Evolutionary conservation across 208 protist species (phyloP).

Genomic region (Crithidia expoeki): DNA sequence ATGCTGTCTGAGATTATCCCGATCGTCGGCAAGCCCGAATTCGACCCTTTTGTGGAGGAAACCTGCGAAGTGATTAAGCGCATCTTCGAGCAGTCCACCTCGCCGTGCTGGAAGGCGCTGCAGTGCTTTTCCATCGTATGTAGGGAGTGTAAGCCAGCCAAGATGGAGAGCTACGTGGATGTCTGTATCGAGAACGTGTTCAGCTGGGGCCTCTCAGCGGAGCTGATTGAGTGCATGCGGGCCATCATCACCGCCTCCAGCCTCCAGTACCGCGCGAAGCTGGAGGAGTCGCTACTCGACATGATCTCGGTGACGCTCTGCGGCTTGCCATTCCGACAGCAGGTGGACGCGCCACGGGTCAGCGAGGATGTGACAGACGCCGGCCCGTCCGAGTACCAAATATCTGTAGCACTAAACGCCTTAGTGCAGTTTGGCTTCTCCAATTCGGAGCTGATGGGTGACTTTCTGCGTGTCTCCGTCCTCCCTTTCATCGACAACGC

Average conservation of each 20-base stretch:
- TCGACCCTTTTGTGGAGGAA: slow-evolving; percentile 67
- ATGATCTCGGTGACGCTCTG: slow-evolving; percentile 91
- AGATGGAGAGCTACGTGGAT: slow-evolving; percentile 80
- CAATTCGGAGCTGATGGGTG: slow-evolving; percentile 87
- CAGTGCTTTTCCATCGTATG: slow-evolving; percentile 74
- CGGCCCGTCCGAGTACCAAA: slow-evolving; percentile 68
- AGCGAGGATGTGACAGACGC: slow-evolving; percentile 22
- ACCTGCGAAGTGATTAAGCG: slow-evolving; percentile 54
- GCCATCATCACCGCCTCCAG: slow-evolving; percentile 74
- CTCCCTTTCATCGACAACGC: slow-evolving; percentile 83
- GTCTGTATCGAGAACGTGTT: slow-evolving; percentile 80
- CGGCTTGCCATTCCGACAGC: slow-evolving; percentile 82
- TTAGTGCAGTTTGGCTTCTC: slow-evolving; percentile 89
- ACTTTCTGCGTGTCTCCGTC: slow-evolving; percentile 89
- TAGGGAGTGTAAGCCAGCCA: slow-evolving; percentile 49
- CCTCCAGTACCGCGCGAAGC: slow-evolving; percentile 57
- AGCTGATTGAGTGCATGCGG: slow-evolving; percentile 84
- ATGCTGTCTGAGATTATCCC: slow-evolving; percentile 83
- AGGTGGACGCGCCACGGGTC: slow-evolving; percentile 33
- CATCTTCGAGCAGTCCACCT: slow-evolving; percentile 56
- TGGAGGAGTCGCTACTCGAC: slow-evolving; percentile 85
- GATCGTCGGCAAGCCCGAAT: slow-evolving; percentile 63
- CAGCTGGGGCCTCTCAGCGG: slow-evolving; percentile 80
- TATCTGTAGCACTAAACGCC: slow-evolving; percentile 81
- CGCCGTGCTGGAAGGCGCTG: slow-evolving; percentile 82